Conservation (phyloP, 129 eudicot genomes). For the Oenanthe sinensis region DNA sequence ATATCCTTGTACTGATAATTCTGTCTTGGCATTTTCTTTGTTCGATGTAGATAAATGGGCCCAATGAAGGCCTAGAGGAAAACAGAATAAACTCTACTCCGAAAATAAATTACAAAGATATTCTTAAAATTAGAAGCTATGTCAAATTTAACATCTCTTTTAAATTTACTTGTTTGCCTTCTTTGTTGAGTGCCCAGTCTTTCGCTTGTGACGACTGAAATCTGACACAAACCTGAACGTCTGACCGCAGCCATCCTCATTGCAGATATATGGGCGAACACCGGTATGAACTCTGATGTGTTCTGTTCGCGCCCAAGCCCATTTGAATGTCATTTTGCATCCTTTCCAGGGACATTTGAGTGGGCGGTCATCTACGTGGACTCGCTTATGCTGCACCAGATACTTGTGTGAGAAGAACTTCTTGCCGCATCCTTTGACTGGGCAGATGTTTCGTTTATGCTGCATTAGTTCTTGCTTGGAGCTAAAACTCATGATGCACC, state of each 20-base stretch:
- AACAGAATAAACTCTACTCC: slow-evolving; percentile 29
- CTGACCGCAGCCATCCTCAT: slow-evolving; percentile 78
- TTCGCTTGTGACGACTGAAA: slow-evolving; percentile 96
- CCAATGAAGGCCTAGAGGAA: slow-evolving; percentile 25
- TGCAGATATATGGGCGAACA: slow-evolving; percentile 77
- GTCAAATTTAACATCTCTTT: slow-evolving; percentile 17
- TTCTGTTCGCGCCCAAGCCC: slow-evolving; percentile 99
- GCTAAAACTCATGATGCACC: slow-evolving; percentile 81
- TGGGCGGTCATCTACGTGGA: slow-evolving; percentile 86
- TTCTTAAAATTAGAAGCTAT: slow-evolving; percentile 26
- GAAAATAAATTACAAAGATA: slow-evolving; percentile 16
- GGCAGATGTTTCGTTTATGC: slow-evolving; percentile 73
- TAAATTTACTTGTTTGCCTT: slow-evolving; percentile 28
- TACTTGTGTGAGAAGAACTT: slow-evolving; percentile 95
- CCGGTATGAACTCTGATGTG: slow-evolving; percentile 95
- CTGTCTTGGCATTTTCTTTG: slow-evolving; percentile 13
- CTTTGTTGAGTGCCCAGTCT: slow-evolving; percentile 81
- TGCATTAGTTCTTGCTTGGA: slow-evolving; percentile 56
- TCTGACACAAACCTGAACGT: slow-evolving; percentile 94
- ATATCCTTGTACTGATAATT: neutral
- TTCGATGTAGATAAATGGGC: slow-evolving; percentile 19
- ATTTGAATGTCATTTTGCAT: slow-evolving; percentile 86
- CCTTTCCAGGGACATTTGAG: slow-evolving; percentile 98
- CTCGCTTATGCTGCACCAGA: slow-evolving; percentile 93
- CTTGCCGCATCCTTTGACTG: slow-evolving; percentile 79